Evolutionary conservation across 2,329 filamentous ascomycete genomes (phyloP), one percentile per base, ranked within the genome.

Genomic region (Sporothrix phasma): DNA sequence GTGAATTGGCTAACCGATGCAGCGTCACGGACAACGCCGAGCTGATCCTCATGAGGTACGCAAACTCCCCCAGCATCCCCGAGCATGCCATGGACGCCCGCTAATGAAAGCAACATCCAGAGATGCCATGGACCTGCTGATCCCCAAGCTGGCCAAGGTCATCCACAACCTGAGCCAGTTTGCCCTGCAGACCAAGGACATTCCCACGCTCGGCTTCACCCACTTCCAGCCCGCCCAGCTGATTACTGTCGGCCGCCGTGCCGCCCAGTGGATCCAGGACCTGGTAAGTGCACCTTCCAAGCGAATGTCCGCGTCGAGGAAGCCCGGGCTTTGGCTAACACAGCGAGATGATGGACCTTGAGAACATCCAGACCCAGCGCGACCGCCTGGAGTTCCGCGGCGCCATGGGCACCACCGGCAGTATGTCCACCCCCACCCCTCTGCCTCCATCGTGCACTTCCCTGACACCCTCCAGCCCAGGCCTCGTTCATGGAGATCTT

Each of bases 141-240:
- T 89, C 8, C 85, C 85, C 41, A 95, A 92, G 76, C 76, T 96
- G 6, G 90, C 90, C 61, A 90, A 86, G 69, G 87, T 92, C 63
- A 87, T 96, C 68, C 77, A 84, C 67, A 92, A 92, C 75, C 80
- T 96, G 31, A 80, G 83, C 26, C 74, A 80, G 37, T 94, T 96
- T 73, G 88, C 91, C 5, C 73, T 87, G 66, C 73, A 92, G 72
- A 62, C 49, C 41, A 68, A 68, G 53, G 66, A 62, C 62, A 56
- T 66, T 45, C 65, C 66, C 7, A 68, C 63, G 10, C 61, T 67
- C 10, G 61, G 63, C 34, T 68, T 51, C 76, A 95, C 90, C 7
- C 89, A 93, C 74, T 80, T 85, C 53, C 86, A 89, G 73, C 78
- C 84, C 7, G 84, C 81, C 3, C 81, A 84, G 70, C 73, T 78